Evolutionary conservation across 2,329 filamentous ascomycete genomes (phyloP), one percentile per base, ranked within the genome.

Genomic region (Cladophialophora carrionii): DNA sequence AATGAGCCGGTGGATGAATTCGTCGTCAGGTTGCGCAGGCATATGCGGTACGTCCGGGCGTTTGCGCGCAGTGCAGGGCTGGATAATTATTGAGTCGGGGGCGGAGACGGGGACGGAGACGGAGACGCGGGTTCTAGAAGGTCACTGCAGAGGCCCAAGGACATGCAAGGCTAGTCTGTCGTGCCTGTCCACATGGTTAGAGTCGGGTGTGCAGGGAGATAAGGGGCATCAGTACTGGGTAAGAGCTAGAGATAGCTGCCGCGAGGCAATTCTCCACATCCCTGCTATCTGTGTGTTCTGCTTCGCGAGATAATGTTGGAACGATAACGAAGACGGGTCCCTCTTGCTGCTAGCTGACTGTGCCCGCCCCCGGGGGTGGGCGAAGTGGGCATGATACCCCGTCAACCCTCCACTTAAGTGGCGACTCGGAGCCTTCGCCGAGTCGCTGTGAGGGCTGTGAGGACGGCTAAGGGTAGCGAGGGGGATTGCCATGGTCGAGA

Each of bases 301-400:
- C 14, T 51, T 51, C 48, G 48, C 48, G 48, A 51, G 20, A 51
- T 51, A 7, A 10, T 51, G 24, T 9, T 51, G 48, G 48, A 51
- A 51, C 14, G 48, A 51, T 51, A 51, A 51, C 48, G 48, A 51
- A 1, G 20, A 26, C 17, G 48, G 48, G 10, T 51, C 37, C 48
- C 48, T 26, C 24, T 51, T 9, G 48, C 48, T 51, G 22, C 48
- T n/a, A 51, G 22, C 48, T 51, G 22, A 51, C 48, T 26, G 20
- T 26, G 22, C 48, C 48, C n/a, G 10, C 41, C 9, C 48, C 48
- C 20, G 48, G 48, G 20, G 48, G 20, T 26, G 8, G 48, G 48
- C 48, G 20, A 24, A 29, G 48, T 51, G 48, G 48, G 48, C 48
- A 14, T 51, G 4, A 9, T 26, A 9, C 17, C 20, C n/a, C 17